Evolutionary conservation across 1,284 basidiomycete genomes (phyloP).

Genomic region (Ceratobasidium papillatum): DNA sequence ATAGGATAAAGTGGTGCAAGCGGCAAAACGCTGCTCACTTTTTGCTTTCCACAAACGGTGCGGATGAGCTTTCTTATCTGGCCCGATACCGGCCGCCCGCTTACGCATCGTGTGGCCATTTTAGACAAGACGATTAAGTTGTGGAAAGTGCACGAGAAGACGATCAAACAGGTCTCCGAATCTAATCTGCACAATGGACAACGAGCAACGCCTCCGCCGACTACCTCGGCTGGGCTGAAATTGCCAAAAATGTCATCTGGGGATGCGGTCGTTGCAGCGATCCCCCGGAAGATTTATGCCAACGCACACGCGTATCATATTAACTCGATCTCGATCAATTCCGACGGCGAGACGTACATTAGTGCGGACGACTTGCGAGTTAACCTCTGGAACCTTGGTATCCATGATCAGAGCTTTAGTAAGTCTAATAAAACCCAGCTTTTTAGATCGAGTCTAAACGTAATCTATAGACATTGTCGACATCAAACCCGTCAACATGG

Average conservation of each 20-base stretch:
- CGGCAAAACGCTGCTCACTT: conserved; percentile 98
- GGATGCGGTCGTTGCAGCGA: conserved; percentile 98
- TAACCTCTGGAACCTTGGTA: conserved; percentile 98
- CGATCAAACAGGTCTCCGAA: conserved; percentile 94
- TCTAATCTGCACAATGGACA: conserved; percentile 92
- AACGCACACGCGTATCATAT: conserved; percentile 99
- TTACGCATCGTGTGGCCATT: background rate
- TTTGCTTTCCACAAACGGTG: conserved; percentile 95
- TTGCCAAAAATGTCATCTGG: conserved; percentile 92
- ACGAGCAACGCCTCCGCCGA: conserved; percentile 68
- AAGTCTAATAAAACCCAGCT: conserved; percentile 53
- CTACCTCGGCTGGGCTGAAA: conserved; percentile 66
- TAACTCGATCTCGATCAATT: conserved; percentile 99
- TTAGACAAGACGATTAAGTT: conserved; percentile 99
- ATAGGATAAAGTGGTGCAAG: conserved; percentile 99
- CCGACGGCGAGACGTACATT: conserved; percentile 99
- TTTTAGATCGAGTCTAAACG: background rate
- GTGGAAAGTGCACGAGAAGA: conserved; percentile 99
- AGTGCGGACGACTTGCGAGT: conserved; percentile 97
- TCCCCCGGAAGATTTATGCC: conserved; percentile 98
- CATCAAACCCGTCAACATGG: conserved; percentile 99
- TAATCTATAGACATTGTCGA: conserved; percentile 89
- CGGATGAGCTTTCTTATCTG: conserved; percentile 47
- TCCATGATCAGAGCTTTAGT: conserved; percentile 99
- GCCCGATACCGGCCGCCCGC: conserved; percentile 5